phyloP scores from a whole-genome alignment of 108 stramenopile species.

The Discostella stelligeroides region DNA sequence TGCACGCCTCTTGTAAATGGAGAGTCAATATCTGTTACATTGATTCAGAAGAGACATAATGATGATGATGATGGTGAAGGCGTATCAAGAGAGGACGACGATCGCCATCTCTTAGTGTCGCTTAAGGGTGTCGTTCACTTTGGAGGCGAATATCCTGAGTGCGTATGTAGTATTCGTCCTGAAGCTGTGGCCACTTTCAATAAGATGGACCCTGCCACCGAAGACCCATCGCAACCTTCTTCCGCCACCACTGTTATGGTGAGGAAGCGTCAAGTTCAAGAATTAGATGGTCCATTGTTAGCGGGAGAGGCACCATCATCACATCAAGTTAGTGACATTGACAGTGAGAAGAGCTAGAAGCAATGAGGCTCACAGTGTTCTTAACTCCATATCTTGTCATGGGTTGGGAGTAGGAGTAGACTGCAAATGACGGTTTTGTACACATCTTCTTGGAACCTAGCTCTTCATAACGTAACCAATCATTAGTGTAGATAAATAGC shows the following conservation, averaged over 20 bases:
- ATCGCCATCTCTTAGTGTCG: constrained; percentile 29
- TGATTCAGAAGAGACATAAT: constrained; percentile 56
- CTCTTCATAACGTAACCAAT: no score
- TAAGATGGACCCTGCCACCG: neutral
- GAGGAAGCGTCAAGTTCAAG: constrained; percentile 2
- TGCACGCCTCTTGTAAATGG: constrained; percentile 70
- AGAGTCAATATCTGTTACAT: constrained; percentile 62
- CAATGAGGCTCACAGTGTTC: no score
- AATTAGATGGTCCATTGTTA: neutral
- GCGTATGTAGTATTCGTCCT: constrained; percentile 84
- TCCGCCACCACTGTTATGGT: neutral
- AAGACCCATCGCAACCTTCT: neutral
- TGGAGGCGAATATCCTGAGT: constrained; percentile 77
- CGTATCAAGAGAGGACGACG: neutral
- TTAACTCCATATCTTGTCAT: no score
- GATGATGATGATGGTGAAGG: neutral
- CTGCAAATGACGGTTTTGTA: no score
- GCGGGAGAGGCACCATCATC: neutral
- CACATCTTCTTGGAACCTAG: no score
- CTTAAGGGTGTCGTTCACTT: constrained; percentile 85
- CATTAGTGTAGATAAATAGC: no score
- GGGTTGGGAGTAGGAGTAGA: no score
- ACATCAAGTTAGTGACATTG: constrained; percentile 9
- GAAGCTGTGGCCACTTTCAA: neutral
- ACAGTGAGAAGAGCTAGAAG: constrained; percentile 6